Conservation (phyloP, 306 rosid genomes). For the Psophocarpus tetragonolobus region DNA sequence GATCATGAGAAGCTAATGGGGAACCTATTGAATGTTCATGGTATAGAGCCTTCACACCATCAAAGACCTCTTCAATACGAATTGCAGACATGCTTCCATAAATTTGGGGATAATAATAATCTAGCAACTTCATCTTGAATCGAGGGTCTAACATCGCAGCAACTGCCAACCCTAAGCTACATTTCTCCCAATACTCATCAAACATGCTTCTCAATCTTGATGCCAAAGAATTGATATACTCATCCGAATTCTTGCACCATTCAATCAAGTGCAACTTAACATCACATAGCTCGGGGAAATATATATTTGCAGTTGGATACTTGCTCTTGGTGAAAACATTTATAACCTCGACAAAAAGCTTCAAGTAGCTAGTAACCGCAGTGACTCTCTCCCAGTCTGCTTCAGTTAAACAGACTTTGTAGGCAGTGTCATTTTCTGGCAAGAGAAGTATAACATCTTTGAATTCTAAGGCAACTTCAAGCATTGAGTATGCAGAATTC, state of each 20-base stretch:
- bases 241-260: conserved; percentile 89
- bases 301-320: conserved; percentile 73
- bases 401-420: conserved; percentile 56
- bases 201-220: conserved; percentile 76
- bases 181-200: conserved; percentile 93
- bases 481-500: conserved; percentile 81
- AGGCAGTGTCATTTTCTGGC: conserved; percentile 67
- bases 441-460: conserved; percentile 71
- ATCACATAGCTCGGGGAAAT: conserved; percentile 92
- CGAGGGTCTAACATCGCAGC: conserved; percentile 95
- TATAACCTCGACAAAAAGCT: conserved; percentile 72
- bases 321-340: conserved; percentile 60
- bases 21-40: conserved; percentile 82
- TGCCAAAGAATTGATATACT: conserved; percentile 63
- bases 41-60: conserved; percentile 79
- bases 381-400: conserved; percentile 76
- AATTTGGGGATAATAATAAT: conserved; percentile 85
- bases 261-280: conserved; percentile 81
- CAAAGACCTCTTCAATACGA: conserved; percentile 67
- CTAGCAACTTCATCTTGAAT: conserved; percentile 91
- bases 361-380: conserved; percentile 62
- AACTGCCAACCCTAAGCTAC: conserved; percentile 87
- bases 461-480: conserved; percentile 76
- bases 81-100: conserved; percentile 62
- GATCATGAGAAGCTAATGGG: conserved; percentile 76